phyloP scores from a whole-genome alignment of 306 rosid genomes.

The Astragalus glycyphyllos region DNA sequence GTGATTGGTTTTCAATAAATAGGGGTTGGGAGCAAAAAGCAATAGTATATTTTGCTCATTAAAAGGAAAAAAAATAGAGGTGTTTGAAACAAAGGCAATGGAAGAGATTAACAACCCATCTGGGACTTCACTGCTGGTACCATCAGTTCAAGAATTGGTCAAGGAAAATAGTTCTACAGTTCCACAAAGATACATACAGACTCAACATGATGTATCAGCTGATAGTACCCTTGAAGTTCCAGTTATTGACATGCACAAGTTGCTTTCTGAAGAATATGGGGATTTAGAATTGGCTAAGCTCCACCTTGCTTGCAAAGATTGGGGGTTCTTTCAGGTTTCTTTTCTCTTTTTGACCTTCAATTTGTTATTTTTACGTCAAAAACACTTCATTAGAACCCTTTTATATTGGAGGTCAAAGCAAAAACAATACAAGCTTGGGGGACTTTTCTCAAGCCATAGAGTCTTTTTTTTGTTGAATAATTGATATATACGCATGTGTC shows the following conservation, averaged over 20 bases:
- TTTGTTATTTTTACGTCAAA: too few relatives aligned
- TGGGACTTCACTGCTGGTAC: constrained; percentile 38
- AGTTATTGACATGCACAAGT: constrained; percentile 36
- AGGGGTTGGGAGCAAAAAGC: too few relatives aligned
- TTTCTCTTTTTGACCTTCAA: not conserved
- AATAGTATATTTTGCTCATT: too few relatives aligned
- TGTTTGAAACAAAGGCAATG: not conserved
- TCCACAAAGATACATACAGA: constrained; percentile 43
- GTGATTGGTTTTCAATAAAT: too few relatives aligned
- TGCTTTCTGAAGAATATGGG: constrained; percentile 16
- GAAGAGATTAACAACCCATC: not conserved
- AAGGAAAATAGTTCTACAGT: constrained; percentile 6
- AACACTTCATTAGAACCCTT: too few relatives aligned
- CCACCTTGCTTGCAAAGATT: constrained; percentile 49
- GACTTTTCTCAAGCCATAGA: too few relatives aligned
- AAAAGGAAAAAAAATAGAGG: too few relatives aligned
- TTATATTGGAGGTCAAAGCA: too few relatives aligned
- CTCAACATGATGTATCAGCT: not conserved
- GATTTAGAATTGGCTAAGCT: constrained; percentile 47
- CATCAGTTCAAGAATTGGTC: constrained; percentile 47
- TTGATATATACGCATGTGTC: too few relatives aligned
- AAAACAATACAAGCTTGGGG: too few relatives aligned
- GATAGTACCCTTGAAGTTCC: constrained; percentile 23
- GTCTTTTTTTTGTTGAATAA: too few relatives aligned
- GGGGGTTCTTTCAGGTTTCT: constrained; percentile 54